phyloP scores from a whole-genome alignment of 2,329 filamentous ascomycete species.

The Chrysoporthe austroafricana region DNA sequence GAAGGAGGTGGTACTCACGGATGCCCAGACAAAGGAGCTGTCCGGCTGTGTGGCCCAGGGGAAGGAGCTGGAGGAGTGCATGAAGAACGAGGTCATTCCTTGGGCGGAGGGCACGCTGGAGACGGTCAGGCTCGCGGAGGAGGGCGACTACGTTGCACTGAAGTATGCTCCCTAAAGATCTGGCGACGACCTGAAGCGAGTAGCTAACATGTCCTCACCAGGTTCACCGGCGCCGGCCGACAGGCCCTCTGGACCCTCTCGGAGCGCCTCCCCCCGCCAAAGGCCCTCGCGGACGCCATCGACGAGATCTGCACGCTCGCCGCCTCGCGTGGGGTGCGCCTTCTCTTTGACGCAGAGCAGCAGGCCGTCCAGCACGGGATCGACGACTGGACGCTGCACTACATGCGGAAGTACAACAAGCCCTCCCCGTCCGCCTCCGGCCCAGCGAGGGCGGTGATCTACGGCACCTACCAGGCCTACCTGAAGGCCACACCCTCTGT shows the following conservation, averaged over 20 bases:
- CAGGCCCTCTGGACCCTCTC: slow-evolving; percentile 71
- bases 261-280: slow-evolving; percentile 63
- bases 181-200: not conserved
- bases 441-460: slow-evolving; percentile 68
- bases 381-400: slow-evolving; percentile 77
- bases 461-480: slow-evolving; percentile 81
- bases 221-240: slow-evolving; percentile 81
- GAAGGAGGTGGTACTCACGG: slow-evolving; percentile 74
- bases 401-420: slow-evolving; percentile 77
- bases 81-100: slow-evolving; percentile 64
- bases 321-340: slow-evolving; percentile 66
- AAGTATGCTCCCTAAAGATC: slow-evolving; percentile 48
- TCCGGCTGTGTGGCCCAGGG: slow-evolving; percentile 47
- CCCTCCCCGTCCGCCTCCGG: not conserved
- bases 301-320: slow-evolving; percentile 76
- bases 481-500: slow-evolving; percentile 64
- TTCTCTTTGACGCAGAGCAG: slow-evolving; percentile 89
- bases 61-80: slow-evolving; percentile 51
- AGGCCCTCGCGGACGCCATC: slow-evolving; percentile 70
- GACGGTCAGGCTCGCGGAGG: slow-evolving; percentile 73
- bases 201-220: slow-evolving; percentile 3
- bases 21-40: slow-evolving; percentile 53
- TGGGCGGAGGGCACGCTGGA: slow-evolving; percentile 78
- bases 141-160: slow-evolving; percentile 68
- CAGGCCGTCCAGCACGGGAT: slow-evolving; percentile 78